Evolutionary conservation across 306 rosid species (phyloP), one percentile per base, ranked within the genome.

Genomic region (Cucurbita maxima): DNA sequence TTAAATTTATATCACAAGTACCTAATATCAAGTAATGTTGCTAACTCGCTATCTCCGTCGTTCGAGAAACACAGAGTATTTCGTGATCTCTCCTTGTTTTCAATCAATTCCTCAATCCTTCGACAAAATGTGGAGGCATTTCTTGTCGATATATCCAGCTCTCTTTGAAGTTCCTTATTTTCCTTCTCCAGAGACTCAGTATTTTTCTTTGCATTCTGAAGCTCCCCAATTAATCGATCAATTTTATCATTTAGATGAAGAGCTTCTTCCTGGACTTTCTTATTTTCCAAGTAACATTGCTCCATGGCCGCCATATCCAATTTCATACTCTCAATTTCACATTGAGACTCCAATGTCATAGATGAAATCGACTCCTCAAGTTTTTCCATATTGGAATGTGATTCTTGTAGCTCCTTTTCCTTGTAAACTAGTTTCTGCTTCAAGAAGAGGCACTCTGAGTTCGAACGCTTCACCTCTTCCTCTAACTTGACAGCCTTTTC

Each of bases 281-380:
- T 88, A 60, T 86, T 87, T 78, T 90, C 84, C 3, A 89, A 79
- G 78, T 73, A 79, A 75, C 81, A 83, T 80, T 86, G 96, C 72
- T 90, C 97, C 84, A 87, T 81, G 59, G 89, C 80, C 81, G 84
- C 82, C 83, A 88, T 82, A 62, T 93, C 97, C 64, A 90, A 91
- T 81, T 84, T 93, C 89, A 90, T 79, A 79, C 92, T 87, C 84
- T 93, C 96, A 63, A 93, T 80, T 86, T 93, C 98, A 79, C 91
- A 87, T 75, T 93, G 92, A 71, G 96, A 88, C 76, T 93, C 98
- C 83, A 93, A 81, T 67, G 87, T 80, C 77, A 86, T 72, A 61
- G 92, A 83, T 57, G 96, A 82, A 80, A 93, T 78, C 40, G 89
- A 82, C 81, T 82, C 94, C 83, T 88, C 87, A 45, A 88, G 84